Evolutionary conservation across 73 alveolate genomes (phyloP).

Genomic region (Effrenium voratum): DNA sequence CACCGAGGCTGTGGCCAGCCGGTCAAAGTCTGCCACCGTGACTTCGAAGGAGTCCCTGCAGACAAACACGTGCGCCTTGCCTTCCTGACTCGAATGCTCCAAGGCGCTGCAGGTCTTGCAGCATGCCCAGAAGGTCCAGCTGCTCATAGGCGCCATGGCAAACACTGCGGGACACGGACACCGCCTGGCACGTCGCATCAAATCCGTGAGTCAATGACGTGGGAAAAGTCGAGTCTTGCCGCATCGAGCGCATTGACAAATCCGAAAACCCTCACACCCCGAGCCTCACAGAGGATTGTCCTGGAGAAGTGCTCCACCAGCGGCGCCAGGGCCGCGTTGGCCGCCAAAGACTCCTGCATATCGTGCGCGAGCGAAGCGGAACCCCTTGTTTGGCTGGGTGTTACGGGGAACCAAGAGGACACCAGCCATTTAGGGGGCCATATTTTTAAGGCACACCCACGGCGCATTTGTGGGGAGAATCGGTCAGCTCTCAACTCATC

Average conservation of each 20-base stretch:
- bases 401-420: no score
- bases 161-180: constrained; percentile 64
- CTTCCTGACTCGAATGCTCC: neutral
- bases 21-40: constrained; percentile 27
- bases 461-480: no score
- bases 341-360: constrained; percentile 52
- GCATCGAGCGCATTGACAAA: neutral
- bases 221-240: neutral
- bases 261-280: neutral
- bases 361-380: no score
- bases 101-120: constrained; percentile 48
- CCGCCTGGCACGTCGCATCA: constrained; percentile 13
- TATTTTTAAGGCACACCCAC: no score
- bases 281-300: constrained; percentile 60
- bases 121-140: constrained; percentile 78
- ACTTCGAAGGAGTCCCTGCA: constrained; percentile 83
- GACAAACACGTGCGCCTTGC: neutral
- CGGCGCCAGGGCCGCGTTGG: constrained; percentile 40
- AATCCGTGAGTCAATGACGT: neutral
- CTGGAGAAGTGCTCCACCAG: constrained; percentile 70
- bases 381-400: no score
- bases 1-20: neutral
- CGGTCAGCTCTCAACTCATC: neutral
- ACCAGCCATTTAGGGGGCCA: no score
- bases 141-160: constrained; percentile 75